These are phyloP conservation scores for Venturia aucupariae DNA, from an alignment of 2,329 filamentous ascomycete species.

Conservation along the genomic window DNA sequence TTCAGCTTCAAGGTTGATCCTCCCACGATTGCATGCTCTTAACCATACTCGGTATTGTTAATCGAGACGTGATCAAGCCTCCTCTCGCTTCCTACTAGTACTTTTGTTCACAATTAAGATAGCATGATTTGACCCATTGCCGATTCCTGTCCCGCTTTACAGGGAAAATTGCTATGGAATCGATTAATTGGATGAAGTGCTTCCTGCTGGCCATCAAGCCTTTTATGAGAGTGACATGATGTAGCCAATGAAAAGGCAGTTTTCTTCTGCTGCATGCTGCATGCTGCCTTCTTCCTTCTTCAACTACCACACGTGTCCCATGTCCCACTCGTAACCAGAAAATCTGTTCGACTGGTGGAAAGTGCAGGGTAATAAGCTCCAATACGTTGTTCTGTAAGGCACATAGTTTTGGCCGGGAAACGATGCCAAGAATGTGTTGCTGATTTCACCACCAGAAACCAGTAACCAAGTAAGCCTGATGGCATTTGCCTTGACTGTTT, in stretches of 20 bases:
- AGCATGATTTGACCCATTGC: neutral
- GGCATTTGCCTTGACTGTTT: neutral
- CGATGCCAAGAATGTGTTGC: neutral
- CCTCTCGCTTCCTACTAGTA: neutral
- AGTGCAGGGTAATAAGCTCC: no score
- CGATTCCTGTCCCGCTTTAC: neutral
- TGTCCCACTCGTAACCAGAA: neutral
- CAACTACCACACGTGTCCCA: neutral
- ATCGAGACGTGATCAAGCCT: neutral
- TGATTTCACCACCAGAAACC: neutral
- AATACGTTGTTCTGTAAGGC: neutral
- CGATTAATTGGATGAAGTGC: neutral
- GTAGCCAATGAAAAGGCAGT: neutral
- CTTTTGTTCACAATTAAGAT: no score
- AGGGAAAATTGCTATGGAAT: neutral
- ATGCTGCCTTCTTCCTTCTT: neutral
- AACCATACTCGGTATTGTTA: neutral
- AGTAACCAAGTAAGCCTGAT: neutral
- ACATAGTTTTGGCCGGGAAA: neutral
- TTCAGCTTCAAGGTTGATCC: neutral
- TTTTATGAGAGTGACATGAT: no score
- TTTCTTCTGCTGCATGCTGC: constrained; percentile 3
- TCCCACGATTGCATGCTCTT: neutral
- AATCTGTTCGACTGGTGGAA: neutral
- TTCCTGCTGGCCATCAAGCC: neutral